Evolutionary conservation across 2,329 filamentous ascomycete species (phyloP).

Genomic region (Mollisiaceae sp.): DNA sequence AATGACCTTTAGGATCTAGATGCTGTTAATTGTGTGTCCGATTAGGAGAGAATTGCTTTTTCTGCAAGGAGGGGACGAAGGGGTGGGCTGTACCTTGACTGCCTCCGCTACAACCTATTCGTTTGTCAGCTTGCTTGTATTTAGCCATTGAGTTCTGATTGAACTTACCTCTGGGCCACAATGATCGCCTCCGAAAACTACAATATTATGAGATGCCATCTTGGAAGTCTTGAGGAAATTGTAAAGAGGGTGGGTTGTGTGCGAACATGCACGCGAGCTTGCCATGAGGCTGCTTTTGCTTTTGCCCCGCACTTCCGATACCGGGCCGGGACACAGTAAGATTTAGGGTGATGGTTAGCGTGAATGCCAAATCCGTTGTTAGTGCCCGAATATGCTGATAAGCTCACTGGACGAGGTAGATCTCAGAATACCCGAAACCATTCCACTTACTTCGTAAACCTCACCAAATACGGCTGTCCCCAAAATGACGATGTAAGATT

Average conservation of each 20-base stretch:
- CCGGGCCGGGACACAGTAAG: not conserved
- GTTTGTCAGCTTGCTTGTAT: constrained; percentile 27
- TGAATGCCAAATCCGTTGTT: not conserved
- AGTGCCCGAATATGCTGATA: not conserved
- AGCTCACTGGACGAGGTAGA: not conserved
- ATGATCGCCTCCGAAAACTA: constrained; percentile 84
- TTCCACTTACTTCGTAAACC: not conserved
- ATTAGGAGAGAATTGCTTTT: not conserved
- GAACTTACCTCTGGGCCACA: constrained; percentile 78
- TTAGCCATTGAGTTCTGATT: constrained; percentile 15
- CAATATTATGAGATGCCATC: constrained; percentile 77
- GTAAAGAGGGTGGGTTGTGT: constrained; percentile 9
- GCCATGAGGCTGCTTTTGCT: constrained; percentile 15
- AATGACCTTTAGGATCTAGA: constrained; percentile 77
- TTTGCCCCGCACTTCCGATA: constrained; percentile 30
- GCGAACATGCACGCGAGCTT: constrained; percentile 13
- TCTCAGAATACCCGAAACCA: constrained; percentile 3
- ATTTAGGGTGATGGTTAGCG: not conserved
- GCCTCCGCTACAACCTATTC: constrained; percentile 79
- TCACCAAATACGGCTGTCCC: not conserved
- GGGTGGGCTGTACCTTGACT: constrained; percentile 67
- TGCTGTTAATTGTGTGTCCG: constrained; percentile 8
- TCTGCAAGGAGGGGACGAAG: not conserved
- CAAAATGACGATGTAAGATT: not conserved
- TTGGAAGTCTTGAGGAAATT: constrained; percentile 33